A percentile compares a stretch with the other conserved stretches of the same genome.
Evolutionary conservation across 176 grass and related monocot genomes (phyloP).

Genomic region (Oryza rufipogon): DNA sequence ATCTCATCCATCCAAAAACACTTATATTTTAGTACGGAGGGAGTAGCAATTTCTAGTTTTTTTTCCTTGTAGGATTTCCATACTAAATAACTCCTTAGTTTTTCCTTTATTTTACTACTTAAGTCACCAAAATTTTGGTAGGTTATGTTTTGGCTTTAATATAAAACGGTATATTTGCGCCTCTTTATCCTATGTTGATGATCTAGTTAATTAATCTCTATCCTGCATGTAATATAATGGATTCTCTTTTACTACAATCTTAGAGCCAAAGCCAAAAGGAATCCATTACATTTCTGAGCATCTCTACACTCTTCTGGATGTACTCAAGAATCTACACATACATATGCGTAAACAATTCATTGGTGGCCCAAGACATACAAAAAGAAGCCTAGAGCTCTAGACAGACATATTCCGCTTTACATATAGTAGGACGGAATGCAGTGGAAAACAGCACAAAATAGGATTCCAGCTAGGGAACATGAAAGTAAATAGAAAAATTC

Average conservation of each 20-base stretch:
- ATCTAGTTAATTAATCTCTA: background rate
- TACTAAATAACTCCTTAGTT: no score
- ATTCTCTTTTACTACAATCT: background rate
- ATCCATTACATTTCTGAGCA: background rate
- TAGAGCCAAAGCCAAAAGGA: background rate
- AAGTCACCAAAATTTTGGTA: no score
- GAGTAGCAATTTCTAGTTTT: no score
- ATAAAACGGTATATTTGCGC: no score
- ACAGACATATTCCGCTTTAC: conserved; percentile 9
- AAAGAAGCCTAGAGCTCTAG: background rate
- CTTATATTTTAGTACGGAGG: no score
- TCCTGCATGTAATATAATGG: background rate
- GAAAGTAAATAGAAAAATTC: background rate
- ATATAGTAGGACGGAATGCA: background rate
- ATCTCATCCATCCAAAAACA: no score
- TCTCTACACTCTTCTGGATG: conserved; percentile 14
- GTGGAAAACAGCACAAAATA: conserved; percentile 33
- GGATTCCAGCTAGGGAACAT: conserved; percentile 32
- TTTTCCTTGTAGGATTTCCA: no score
- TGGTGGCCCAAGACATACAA: background rate
- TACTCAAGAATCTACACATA: conserved; percentile 23
- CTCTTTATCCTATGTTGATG: background rate
- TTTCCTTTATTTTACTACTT: no score
- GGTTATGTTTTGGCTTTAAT: no score
- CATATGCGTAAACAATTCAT: background rate